Conservation (phyloP, 2,329 filamentous ascomycete species). For the Pyrenophora seminiperda region DNA sequence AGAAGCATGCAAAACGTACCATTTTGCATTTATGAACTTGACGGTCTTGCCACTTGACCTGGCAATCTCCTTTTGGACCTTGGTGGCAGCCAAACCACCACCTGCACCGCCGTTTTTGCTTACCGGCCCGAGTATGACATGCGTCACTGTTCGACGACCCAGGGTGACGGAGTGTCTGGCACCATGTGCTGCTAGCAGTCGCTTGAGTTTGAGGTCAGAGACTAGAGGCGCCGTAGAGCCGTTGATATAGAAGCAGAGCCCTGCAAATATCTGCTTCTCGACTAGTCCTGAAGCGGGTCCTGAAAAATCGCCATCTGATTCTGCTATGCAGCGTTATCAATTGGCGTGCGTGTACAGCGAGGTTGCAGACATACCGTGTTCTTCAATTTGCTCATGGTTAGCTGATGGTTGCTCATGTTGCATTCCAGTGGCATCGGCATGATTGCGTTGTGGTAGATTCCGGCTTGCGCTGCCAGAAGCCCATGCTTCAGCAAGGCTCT, state of each 20-base stretch:
- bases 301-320: background rate
- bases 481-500: conserved; percentile 38
- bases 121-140: conserved; percentile 73
- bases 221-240: conserved; percentile 80
- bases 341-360: background rate
- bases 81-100: conserved; percentile 75
- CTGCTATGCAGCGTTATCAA: background rate
- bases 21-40: conserved; percentile 81
- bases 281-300: conserved; percentile 6
- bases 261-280: conserved; percentile 65
- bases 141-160: conserved; percentile 75
- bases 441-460: conserved; percentile 12
- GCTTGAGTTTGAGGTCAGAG: conserved; percentile 86
- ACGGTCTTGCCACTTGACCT: conserved; percentile 70
- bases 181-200: conserved; percentile 74
- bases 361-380: conserved; percentile 10
- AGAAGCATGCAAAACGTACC: conserved; percentile 52
- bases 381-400: background rate
- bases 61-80: conserved; percentile 80
- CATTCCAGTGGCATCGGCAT: background rate
- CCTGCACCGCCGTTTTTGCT: conserved; percentile 60
- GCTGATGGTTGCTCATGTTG: background rate
- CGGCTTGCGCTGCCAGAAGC: conserved; percentile 25
- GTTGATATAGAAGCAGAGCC: conserved; percentile 81
- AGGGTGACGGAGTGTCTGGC: conserved; percentile 73